Percentiles rank a stretch among this genome's conserved stretches.
Evolutionary conservation across 2,329 filamentous ascomycete species (phyloP).

Genomic region (Mariannaea sp.): DNA sequence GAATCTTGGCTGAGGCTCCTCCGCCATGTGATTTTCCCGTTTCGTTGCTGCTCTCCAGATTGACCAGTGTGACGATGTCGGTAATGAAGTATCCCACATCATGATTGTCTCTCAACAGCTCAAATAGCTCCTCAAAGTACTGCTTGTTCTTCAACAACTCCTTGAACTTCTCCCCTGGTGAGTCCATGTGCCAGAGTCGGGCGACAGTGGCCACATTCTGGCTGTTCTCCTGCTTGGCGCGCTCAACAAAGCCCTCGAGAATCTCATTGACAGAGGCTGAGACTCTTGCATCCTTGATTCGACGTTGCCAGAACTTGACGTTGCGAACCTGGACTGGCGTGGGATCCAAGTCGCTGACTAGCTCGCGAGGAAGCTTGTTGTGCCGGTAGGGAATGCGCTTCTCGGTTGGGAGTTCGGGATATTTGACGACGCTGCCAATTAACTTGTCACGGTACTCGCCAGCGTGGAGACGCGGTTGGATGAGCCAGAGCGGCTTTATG

Average conservation of each 20-base stretch:
- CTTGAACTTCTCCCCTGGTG: conserved; percentile 14
- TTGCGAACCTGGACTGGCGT: conserved; percentile 17
- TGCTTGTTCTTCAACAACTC: conserved; percentile 20
- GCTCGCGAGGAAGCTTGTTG: conserved; percentile 15
- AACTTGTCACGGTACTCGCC: conserved; percentile 17
- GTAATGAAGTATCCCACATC: conserved; percentile 18
- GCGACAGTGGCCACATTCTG: conserved; percentile 11
- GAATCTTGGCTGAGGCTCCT: conserved; percentile 6
- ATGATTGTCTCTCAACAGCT: conserved; percentile 15
- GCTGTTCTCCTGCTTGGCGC: conserved; percentile 28
- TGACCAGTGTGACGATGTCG: conserved; percentile 17
- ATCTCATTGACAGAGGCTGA: conserved; percentile 30
- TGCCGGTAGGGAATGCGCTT: conserved; percentile 16
- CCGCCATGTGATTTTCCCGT: neutral
- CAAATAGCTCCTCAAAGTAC: conserved; percentile 19
- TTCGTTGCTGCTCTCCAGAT: conserved; percentile 10
- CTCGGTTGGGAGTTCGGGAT: conserved; percentile 12
- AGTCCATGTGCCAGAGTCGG: conserved; percentile 19
- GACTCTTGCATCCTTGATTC: conserved; percentile 16
- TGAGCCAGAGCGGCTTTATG: conserved; percentile 17
- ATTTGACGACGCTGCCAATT: conserved; percentile 19
- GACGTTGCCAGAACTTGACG: conserved; percentile 19
- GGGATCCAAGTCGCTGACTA: conserved; percentile 15
- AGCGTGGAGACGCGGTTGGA: conserved; percentile 14
- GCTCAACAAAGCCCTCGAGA: conserved; percentile 36